Evolutionary conservation across 371 early-diverging fungal species (phyloP), one percentile per base, ranked within the genome.

Genomic region (Dentiscutata heterogama): DNA sequence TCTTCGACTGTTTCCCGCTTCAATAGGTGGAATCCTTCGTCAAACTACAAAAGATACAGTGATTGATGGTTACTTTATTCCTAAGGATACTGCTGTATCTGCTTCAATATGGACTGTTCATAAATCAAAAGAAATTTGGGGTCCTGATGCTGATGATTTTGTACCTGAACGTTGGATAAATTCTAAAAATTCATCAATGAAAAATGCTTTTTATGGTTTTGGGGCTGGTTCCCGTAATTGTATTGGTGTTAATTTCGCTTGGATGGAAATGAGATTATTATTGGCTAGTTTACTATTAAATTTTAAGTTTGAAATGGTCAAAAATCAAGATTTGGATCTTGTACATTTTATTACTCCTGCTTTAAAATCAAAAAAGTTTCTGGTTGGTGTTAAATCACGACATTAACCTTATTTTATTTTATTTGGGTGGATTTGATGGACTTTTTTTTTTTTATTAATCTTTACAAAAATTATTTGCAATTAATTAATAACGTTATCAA

Each of bases 131-230:
- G 79, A 79, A 39, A 51, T 79, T 67, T 79, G 79, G 79, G 79
- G 85, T 54, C 68, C 60, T 14, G 82, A 85, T 35, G 84, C 84
- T 18, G 42, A 71, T 4, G 72, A 68, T 20, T 85, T 83, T 42
- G 54, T 74, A 10, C 85, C 85, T 18, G 85, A 85, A 70, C 82
- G 85, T 64, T 85, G 83, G 84, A 25, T 85, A 13, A 53, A 82
- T 29, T 72, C 58, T 29, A 35, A 78, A 35, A 20, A 31, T 6
- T 22, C 22, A 20, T 3, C 31, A 46, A n/a, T 75, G 27, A 64
- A 53, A 51, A 14, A 25, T 14, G 25, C 61, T 61, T 42, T 77
- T 54, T 46, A 39, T 39, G 25, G 56, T 29, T 75, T 82, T 78
- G 72, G 79, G 2, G 35, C 50, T 42, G 80, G 81, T 25, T 27